A percentile compares a stretch with the other conserved stretches of the same genome.
Conservation (phyloP, 805 yeast genomes). For the baker's yeast (Saccharomyces cerevisiae) region DNA sequence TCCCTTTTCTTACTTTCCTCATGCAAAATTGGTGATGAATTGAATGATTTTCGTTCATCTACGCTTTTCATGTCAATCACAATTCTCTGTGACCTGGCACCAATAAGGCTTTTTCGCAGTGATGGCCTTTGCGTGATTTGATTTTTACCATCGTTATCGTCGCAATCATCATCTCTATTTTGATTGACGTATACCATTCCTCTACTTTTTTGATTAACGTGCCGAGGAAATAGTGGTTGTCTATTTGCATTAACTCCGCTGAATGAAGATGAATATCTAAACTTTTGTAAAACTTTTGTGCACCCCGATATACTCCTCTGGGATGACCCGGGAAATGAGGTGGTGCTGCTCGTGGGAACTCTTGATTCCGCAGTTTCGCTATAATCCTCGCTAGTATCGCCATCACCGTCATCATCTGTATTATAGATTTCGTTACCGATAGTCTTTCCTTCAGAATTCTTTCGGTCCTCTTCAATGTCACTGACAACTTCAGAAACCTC, state of each 20-base stretch:
- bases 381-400: conserved; percentile 1
- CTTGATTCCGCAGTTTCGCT: neutral
- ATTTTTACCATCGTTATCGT: neutral
- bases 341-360: neutral
- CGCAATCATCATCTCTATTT: neutral
- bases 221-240: neutral
- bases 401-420: neutral
- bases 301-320: neutral
- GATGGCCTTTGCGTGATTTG: neutral
- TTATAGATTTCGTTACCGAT: neutral
- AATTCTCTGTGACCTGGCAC: neutral
- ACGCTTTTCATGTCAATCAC: neutral
- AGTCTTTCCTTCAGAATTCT: neutral
- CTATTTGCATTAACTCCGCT: neutral
- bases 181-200: neutral
- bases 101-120: neutral
- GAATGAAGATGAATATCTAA: neutral
- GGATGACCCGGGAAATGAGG: neutral
- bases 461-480: conserved; percentile 8
- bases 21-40: neutral
- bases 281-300: neutral
- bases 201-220: neutral
- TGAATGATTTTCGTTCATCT: neutral
- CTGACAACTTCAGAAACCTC: conserved; percentile 15
- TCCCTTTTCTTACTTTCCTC: neutral